These are phyloP conservation scores for Aspergillus clavatus DNA, from an alignment of 2,329 filamentous ascomycete genomes.

Conservation along the genomic window DNA sequence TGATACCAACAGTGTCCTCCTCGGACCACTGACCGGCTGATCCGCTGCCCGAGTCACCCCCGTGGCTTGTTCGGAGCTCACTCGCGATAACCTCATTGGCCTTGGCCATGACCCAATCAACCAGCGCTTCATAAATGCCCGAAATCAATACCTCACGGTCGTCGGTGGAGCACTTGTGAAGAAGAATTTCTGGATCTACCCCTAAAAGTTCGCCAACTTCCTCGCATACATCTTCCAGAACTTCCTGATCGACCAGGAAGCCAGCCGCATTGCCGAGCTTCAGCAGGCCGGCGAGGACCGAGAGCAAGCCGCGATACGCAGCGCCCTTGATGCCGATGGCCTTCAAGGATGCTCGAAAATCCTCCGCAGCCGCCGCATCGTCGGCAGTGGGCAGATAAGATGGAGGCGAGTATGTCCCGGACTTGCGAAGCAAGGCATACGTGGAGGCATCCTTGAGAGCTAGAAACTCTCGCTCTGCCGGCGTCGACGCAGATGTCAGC, in stretches of 20 bases:
- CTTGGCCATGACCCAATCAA: constrained; percentile 89
- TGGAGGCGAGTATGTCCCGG: constrained; percentile 79
- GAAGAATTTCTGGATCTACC: constrained; percentile 76
- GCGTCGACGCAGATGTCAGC: constrained; percentile 82
- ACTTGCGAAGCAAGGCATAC: constrained; percentile 75
- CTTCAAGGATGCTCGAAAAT: constrained; percentile 81
- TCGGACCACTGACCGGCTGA: constrained; percentile 62
- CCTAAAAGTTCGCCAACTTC: constrained; percentile 84
- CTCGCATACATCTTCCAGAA: constrained; percentile 79
- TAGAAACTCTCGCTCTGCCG: constrained; percentile 82
- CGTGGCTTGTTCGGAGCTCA: constrained; percentile 64
- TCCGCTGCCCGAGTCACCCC: constrained; percentile 61
- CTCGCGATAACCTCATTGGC: constrained; percentile 78
- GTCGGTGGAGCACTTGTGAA: constrained; percentile 72
- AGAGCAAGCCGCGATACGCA: constrained; percentile 75
- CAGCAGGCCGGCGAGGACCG: constrained; percentile 75
- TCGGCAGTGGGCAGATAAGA: constrained; percentile 88
- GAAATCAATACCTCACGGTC: constrained; percentile 78
- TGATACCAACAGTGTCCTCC: constrained; percentile 82
- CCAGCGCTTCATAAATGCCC: constrained; percentile 85
- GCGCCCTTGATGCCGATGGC: constrained; percentile 90
- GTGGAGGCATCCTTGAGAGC: constrained; percentile 70
- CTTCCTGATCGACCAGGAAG: constrained; percentile 77
- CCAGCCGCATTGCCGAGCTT: constrained; percentile 90
- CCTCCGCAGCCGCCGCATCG: constrained; percentile 86